Evolutionary conservation across 345 rosid genomes (phyloP), one percentile per base, ranked within the genome.

Genomic region (Acer saccharum): DNA sequence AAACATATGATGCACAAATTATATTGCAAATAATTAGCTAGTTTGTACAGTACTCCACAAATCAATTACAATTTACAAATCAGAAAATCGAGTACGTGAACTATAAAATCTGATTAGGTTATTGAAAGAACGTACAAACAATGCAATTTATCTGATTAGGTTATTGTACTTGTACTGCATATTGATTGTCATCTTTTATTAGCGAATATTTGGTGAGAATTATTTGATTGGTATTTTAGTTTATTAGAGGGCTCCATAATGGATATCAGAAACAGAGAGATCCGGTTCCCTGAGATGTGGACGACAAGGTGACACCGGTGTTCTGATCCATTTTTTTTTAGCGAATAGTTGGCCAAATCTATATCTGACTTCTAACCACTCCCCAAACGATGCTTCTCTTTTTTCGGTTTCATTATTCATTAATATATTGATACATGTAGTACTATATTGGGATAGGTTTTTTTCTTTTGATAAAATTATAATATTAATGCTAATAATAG

Each of bases 321-420:
- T 63, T 58, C 57, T 16, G 25, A 18, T 21, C 25, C n/a, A 32
- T 20, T 41, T 54, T 54, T 50, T 20, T 48, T n/a, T 55, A 3
- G 68, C 43, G 17, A 82, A 78, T 77, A 81, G 84, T 78, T 80
- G 82, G 84, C 83, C 86, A 80, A 84, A 86, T 80, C 83, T 52
- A 57, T 77, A 68, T 80, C 81, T 75, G 80, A 74, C 79, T 82
- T 78, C 79, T 76, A 84, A 87, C 86, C 18, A 84, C 81, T 81
- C 84, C 67, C 50, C 20, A 35, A 65, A 73, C 76, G 81, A 69
- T 71, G 78, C 79, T 71, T 46, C 29, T 0, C 16, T 67, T 50
- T 12, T 72, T 72, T 76, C 6, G 7, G 18, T 61, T 25, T 0
- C 11, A 25, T 71, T 46, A 9, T 4, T 73, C 57, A 65, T 65